Evolutionary conservation across 2,329 filamentous ascomycete genomes (phyloP), one percentile per base, ranked within the genome.

Genomic region (Talaromyces marneffei): DNA sequence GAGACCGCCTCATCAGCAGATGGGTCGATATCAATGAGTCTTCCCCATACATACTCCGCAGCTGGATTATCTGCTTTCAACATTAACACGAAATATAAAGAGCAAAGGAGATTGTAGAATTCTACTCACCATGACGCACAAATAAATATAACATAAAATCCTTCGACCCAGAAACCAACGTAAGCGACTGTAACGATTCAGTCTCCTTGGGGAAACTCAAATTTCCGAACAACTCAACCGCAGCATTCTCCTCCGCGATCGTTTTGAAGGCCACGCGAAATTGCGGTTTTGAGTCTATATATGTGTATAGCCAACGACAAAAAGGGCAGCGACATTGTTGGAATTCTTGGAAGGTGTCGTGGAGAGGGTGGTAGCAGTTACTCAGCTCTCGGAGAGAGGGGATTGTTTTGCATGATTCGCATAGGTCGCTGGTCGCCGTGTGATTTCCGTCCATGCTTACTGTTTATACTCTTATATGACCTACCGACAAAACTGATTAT

Each of bases 301-400:
- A 55, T 29, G 12, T 52, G 44, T 59, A 59, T 29, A 59, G 33
- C 57, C 57, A 59, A 44, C 23, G 29, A 16, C 57, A 59, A 14
- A 59, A 59, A 20, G 42, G n/a, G 23, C 57, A 59, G 35, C 46
- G 23, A 7, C 57, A 59, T 20, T 44, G 29, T 27, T 59, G 42
- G 23, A 59, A 59, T 23, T 52, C 57, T 39, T 40, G 20, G 20
- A 59, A 52, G 16, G 31, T 59, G 14, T 59, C 57, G 25, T 52
- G 57, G 16, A 59, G 57, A 2, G 31, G 27, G 35, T 59, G 23
- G 44, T 27, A 46, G n/a, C n/a, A 18, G 57, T 59, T 37, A 12
- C 23, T 59, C 14, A 59, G 33, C n/a, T 58, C 56, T 10, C 44
- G 56, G 29, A 58, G 44, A n/a, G 44, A 27, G 25, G 56, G 56